Base-by-base conservation (phyloP, 140 eudicot species). In the Stevia rebaudiana region DNA sequence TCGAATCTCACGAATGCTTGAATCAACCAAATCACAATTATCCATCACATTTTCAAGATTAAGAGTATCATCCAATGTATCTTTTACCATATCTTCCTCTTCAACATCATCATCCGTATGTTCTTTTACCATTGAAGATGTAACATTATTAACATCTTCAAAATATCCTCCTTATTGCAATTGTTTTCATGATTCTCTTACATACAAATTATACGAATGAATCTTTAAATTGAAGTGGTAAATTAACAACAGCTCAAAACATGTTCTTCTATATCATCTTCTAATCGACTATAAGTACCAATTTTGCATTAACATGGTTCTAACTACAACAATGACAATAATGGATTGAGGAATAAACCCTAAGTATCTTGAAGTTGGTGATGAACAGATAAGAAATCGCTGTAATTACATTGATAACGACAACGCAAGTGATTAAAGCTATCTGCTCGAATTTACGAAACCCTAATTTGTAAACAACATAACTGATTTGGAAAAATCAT, bases 381-480 rank as follows among this genome's bases (percentile, higher is more conserved):
- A n/a, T n/a, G n/a, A 28, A 28, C 33, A 28, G 2, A 28, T 4
- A 4, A 1, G 33, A 28, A 1, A 28, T 28, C 3, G 33, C 33
- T 28, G 3, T 28, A 28, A 28, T 2, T 28, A 28, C 33, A 28
- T 28, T 28, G 33, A 28, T 28, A 28, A 28, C 4, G 4, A 28
- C 33, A 28, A 49, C 10, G 31, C 30, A 8, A 49, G 3, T 49
- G 6, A 49, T 49, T 49, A 21, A 2, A 50, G 2, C 22, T 8
- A 9, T 19, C 31, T 11, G 31, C 30, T 50, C 39, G 25, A 24
- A 53, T 24, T 23, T 1, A 21, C 3, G 40, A 48, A 71, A 71
- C 69, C 69, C 76, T 61, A 61, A 24, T 48, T 60, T 41, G 11
- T 6, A 44, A 2, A 22, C 1, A 46, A 43, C 67, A 57, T 56